Conservation (phyloP, 352 stramenopile genomes). For the Globisporangium camurandrum region DNA sequence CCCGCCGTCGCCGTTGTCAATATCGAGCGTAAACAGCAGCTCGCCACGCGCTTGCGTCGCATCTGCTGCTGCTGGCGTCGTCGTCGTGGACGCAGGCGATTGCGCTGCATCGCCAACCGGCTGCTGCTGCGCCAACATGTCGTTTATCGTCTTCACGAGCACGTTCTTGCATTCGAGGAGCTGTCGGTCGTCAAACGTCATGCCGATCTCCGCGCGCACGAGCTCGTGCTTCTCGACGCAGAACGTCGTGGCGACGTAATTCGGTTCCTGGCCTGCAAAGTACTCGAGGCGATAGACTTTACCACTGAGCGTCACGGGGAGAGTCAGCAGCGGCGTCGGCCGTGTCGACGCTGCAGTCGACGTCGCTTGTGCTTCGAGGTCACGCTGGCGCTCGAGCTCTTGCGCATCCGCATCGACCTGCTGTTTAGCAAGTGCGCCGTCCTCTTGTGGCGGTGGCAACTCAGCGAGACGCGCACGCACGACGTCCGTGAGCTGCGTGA, state of each 20-base stretch:
- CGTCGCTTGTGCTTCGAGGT: conserved; percentile 3
- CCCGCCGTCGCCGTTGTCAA: conserved; percentile 45
- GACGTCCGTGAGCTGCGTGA: conserved; percentile 29
- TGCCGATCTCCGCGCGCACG: conserved; percentile 35
- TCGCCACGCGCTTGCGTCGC: conserved; percentile 15
- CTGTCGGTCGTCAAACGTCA: conserved; percentile 51
- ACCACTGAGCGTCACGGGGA: conserved; percentile 55
- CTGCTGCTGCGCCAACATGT: conserved; percentile 8
- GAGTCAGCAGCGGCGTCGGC: conserved; percentile 28
- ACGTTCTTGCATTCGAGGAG: conserved; percentile 54
- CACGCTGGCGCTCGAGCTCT: conserved; percentile 2
- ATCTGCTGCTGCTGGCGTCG: conserved; percentile 4
- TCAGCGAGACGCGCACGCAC: conserved; percentile 27
- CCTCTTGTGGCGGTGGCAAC: conserved; percentile 8
- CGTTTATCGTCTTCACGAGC: conserved; percentile 21
- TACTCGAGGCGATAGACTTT: conserved; percentile 56
- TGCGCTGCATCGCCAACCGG: conserved; percentile 6
- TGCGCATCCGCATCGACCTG: conserved; percentile 4
- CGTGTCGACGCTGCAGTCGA: no score
- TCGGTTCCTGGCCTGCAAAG: conserved; percentile 50
- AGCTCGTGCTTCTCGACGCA: conserved; percentile 66
- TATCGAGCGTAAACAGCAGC: conserved; percentile 63
- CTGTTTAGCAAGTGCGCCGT: conserved; percentile 11
- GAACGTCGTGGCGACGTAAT: conserved; percentile 51
- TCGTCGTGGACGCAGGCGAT: neutral